Evolutionary conservation across 129 eudicot genomes (phyloP).

Genomic region (Deinandra increscens): DNA sequence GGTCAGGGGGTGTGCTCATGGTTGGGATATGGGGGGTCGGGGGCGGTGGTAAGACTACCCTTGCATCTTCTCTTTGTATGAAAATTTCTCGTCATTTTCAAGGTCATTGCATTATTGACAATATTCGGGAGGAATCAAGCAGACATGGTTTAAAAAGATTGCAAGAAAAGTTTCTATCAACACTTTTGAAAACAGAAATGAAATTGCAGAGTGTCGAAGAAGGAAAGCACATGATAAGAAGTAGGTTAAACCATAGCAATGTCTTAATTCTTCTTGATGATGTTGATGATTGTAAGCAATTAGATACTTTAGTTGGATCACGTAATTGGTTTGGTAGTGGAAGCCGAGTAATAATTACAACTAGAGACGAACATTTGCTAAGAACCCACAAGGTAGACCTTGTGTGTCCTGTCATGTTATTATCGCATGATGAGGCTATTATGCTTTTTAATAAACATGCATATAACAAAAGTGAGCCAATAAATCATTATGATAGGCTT

Average conservation of each 20-base stretch:
- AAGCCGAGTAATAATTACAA: slow-evolving; percentile 7
- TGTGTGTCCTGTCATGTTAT: neutral
- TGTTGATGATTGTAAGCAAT: neutral
- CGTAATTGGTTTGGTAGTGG: slow-evolving; percentile 8
- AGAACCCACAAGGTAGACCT: neutral
- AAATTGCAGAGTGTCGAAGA: too few relatives aligned
- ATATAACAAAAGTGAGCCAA: neutral
- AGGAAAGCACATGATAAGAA: too few relatives aligned
- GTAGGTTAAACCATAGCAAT: neutral
- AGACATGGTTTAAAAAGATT: too few relatives aligned
- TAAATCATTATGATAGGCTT: neutral
- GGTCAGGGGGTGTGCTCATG: slow-evolving; percentile 5
- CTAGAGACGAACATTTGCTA: slow-evolving; percentile 11
- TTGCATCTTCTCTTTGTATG: neutral
- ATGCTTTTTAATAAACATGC: slow-evolving; percentile 10
- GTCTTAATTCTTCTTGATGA: slow-evolving; percentile 25
- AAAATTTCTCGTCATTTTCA: neutral
- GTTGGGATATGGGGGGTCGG: neutral
- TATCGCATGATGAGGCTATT: neutral
- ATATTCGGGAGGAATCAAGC: too few relatives aligned
- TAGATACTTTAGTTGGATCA: slow-evolving; percentile 7
- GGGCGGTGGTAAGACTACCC: neutral
- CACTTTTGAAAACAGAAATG: too few relatives aligned
- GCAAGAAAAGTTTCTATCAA: too few relatives aligned
- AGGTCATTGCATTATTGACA: too few relatives aligned